These are phyloP conservation scores for Diaporthe ilicicola DNA, from an alignment of 2,329 filamentous ascomycete genomes.

Conservation along the genomic window DNA sequence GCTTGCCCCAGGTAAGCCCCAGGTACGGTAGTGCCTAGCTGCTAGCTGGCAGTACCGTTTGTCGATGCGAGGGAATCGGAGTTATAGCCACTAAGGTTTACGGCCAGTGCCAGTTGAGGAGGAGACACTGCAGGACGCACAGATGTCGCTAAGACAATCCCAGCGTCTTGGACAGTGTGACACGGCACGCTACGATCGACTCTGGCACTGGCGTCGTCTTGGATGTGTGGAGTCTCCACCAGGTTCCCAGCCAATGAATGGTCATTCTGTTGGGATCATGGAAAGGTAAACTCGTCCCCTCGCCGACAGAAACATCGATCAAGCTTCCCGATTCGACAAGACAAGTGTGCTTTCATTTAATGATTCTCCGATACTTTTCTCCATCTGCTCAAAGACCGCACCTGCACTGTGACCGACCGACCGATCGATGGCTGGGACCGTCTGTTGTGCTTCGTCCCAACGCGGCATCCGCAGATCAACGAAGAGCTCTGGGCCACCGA, in stretches of 20 bases:
- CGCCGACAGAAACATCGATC: no score
- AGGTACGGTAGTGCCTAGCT: no score
- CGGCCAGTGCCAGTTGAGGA: not conserved
- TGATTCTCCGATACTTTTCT: no score
- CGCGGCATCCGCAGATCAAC: no score
- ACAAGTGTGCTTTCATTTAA: no score
- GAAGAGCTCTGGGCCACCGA: no score
- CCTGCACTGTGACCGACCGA: no score
- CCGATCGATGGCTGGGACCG: no score
- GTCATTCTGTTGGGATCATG: not conserved
- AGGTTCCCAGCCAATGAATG: not conserved
- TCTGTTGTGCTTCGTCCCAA: no score
- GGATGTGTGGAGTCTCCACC: not conserved
- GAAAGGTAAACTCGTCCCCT: no score
- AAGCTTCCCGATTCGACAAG: no score
- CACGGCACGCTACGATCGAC: constrained; percentile 12
- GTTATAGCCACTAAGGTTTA: constrained; percentile 1
- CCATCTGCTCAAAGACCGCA: no score
- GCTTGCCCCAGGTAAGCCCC: not conserved
- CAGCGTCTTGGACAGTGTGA: constrained; percentile 6
- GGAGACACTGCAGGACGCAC: constrained; percentile 13
- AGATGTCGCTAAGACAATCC: constrained; percentile 14
- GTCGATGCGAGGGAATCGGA: not conserved
- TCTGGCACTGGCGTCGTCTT: constrained; percentile 6
- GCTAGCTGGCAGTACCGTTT: not conserved